Evolutionary conservation across 2,329 filamentous ascomycete species (phyloP).

Genomic region (Tolypocladium capitatum): DNA sequence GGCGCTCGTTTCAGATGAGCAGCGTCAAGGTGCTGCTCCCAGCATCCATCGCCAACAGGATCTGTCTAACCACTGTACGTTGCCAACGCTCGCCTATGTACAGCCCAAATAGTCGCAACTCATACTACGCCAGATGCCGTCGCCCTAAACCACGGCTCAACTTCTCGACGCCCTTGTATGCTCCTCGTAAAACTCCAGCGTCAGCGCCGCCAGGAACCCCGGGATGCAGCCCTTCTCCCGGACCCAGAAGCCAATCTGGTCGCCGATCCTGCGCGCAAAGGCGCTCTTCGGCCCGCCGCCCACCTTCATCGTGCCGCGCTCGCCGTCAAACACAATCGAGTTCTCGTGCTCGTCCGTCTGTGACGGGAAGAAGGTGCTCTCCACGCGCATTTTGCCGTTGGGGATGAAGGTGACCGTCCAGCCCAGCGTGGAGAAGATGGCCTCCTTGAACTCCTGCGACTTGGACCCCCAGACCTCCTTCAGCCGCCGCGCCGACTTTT

Average conservation of each 20-base stretch:
- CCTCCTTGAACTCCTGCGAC: slow-evolving; percentile 87
- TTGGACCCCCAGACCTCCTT: slow-evolving; percentile 91
- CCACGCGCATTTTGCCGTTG: slow-evolving; percentile 92
- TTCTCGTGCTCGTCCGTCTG: slow-evolving; percentile 56
- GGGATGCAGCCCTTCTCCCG: slow-evolving; percentile 87
- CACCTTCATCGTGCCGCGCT: slow-evolving; percentile 96
- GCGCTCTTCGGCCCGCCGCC: slow-evolving; percentile 75
- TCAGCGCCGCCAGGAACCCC: slow-evolving; percentile 81
- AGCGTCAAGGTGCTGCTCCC: neutral
- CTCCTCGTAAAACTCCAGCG: slow-evolving; percentile 84
- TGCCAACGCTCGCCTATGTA: neutral
- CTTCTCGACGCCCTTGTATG: slow-evolving; percentile 12
- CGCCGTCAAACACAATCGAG: slow-evolving; percentile 75
- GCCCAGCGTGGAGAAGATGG: slow-evolving; percentile 79
- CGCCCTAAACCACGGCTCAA: neutral
- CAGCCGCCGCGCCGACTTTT: slow-evolving; percentile 73
- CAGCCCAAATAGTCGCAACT: neutral
- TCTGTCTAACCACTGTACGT: neutral
- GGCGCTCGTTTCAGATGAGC: neutral
- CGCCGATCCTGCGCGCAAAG: slow-evolving; percentile 74
- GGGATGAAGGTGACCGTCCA: slow-evolving; percentile 94
- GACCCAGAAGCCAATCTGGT: slow-evolving; percentile 91
- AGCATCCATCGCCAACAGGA: neutral
- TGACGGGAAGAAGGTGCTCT: slow-evolving; percentile 68
- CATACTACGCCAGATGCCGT: neutral